Conservation (phyloP, 169 alveolate species). For the Eimeria praecox region DNA sequence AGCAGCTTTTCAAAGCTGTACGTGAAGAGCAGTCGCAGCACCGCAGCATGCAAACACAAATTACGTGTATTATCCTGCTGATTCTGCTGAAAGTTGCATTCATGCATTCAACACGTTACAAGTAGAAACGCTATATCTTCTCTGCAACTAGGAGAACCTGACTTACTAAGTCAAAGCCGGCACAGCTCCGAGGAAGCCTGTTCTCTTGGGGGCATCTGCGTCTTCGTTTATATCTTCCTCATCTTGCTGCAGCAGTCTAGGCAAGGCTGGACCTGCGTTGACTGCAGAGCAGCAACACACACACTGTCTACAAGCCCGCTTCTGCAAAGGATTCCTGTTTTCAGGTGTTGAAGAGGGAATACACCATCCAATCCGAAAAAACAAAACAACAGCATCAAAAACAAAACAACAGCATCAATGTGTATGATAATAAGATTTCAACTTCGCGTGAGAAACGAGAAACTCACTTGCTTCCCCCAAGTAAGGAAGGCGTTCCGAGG, state of each 20-base stretch:
- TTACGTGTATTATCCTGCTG: no score
- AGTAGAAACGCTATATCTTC: background rate
- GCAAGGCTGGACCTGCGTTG: background rate
- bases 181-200: conserved; percentile 43
- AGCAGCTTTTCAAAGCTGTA: conserved; percentile 30
- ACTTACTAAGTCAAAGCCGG: conserved; percentile 59
- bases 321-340: background rate
- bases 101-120: background rate
- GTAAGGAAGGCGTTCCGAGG: background rate
- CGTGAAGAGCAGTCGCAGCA: background rate
- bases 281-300: conserved; percentile 10
- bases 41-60: background rate
- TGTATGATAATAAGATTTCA: background rate
- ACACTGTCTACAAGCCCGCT: background rate
- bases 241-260: conserved; percentile 46
- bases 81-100: background rate
- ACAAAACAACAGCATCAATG: background rate
- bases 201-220: conserved; percentile 38
- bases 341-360: background rate
- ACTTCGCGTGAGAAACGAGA: background rate
- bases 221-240: background rate
- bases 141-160: background rate
- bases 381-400: background rate
- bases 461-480: conserved; percentile 50
- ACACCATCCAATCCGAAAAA: background rate